Base-by-base conservation (phyloP, 75 land plant species). In the Cryptomeria japonica region DNA sequence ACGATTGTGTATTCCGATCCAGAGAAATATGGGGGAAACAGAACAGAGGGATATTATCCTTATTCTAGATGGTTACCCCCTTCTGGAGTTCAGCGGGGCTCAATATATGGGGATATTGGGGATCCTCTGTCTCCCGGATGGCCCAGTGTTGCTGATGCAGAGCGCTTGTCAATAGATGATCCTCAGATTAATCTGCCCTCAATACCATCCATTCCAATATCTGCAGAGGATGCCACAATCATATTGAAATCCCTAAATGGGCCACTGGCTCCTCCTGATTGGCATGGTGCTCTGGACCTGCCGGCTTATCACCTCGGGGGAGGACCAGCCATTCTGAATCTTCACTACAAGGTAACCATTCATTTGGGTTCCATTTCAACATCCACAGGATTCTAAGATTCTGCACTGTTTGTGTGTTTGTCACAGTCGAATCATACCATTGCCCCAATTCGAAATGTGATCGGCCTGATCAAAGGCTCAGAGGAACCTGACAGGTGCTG, bases 81-180 rank as follows among this genome's bases (percentile, higher is more conserved):
- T 10, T 92, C 89, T 73, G 98, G 98, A 22, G 96, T 94, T 1
- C 96, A 97, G 88, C 89, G 94, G 32, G 99, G 99, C 14, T 72
- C 94, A 10, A 92, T 95, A 19, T 95, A 42, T 84, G 85, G 73
- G 47, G 95, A 93, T 4, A 83, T 64, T 14, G 99, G 99, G 22
- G 99, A 97, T 76, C 99, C 99, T 16, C 86, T 90, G 13, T 96
- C 95, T 32, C 99, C 99, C 1, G 99, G 99, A 1, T 97, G 99
- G 99, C 88, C 96, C 13, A 93, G 97, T 78, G 68, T 68, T 7
- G 86, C 47, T 44, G 72, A 87, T 32, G 68, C 79, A 64, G 95
- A 95, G 84, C 89, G 95, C 84, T 34, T 92, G 15, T 84, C 88
- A 3, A 34, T 55, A 31, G 90, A 85, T 37, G 95, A 96, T 51